Evolutionary conservation across 371 early-diverging fungal genomes (phyloP).

Genomic region (Dichotomocladium elegans): DNA sequence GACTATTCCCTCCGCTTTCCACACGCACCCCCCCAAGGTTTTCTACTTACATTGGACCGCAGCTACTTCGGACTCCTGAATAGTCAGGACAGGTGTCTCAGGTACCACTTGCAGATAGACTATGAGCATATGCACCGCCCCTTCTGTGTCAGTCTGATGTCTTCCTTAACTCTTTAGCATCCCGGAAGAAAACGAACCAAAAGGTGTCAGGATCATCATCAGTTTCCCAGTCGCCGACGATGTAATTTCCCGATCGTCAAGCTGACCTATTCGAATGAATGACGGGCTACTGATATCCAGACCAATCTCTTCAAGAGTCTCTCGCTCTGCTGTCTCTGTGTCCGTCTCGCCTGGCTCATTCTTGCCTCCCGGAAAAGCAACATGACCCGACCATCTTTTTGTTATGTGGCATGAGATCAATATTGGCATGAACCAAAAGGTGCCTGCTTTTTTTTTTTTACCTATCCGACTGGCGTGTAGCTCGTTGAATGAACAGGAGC

Average conservation of each 20-base stretch:
- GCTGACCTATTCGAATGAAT: conserved; percentile 55
- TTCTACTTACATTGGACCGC: conserved; percentile 56
- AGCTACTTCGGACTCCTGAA: conserved; percentile 58
- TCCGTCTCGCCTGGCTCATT: conserved; percentile 60
- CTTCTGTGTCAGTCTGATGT: conserved; percentile 1
- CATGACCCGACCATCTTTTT: conserved; percentile 67
- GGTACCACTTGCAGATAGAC: conserved; percentile 62
- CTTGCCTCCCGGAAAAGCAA: conserved; percentile 74
- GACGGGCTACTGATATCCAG: conserved; percentile 45
- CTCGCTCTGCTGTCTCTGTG: conserved; percentile 63
- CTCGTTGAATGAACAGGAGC: conserved; percentile 63
- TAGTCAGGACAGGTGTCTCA: conserved; percentile 46
- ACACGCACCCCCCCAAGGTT: too few relatives aligned
- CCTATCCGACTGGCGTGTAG: conserved; percentile 59
- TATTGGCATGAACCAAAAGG: neutral
- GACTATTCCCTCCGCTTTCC: neutral
- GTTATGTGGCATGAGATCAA: neutral
- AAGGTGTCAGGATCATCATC: conserved; percentile 60
- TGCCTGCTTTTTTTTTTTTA: conserved; percentile 11
- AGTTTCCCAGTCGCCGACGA: conserved; percentile 47
- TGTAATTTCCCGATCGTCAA: conserved; percentile 63
- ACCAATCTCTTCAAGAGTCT: conserved; percentile 66
- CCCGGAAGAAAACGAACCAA: too few relatives aligned
- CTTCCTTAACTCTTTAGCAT: neutral
- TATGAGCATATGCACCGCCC: conserved; percentile 15